Evolutionary conservation across 2,329 filamentous ascomycete species (phyloP).

Genomic region (Diaporthe sp.): DNA sequence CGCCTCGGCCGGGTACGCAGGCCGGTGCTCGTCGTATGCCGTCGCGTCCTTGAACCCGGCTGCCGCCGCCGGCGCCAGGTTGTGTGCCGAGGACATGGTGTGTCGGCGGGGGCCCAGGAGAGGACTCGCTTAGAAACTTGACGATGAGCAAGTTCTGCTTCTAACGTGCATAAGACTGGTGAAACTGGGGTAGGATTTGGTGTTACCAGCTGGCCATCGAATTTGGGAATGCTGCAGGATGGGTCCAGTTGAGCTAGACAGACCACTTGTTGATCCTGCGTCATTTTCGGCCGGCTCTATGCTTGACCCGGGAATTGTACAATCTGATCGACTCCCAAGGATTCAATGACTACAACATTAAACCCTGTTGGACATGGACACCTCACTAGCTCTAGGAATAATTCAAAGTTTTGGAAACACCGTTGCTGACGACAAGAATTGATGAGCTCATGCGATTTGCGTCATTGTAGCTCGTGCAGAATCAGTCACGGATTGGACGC

Average conservation of each 20-base stretch:
- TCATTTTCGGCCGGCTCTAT: conserved; percentile 10
- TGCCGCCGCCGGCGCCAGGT: conserved; percentile 45
- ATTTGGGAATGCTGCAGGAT: neutral
- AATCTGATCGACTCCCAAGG: neutral
- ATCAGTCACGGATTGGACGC: neutral
- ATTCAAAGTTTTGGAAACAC: neutral
- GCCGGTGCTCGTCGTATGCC: conserved; percentile 75
- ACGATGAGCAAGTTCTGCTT: neutral
- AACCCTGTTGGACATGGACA: neutral
- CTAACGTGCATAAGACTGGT: too few relatives aligned
- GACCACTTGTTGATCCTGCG: conserved; percentile 15
- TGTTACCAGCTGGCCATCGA: neutral
- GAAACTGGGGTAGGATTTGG: neutral
- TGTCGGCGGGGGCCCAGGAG: neutral
- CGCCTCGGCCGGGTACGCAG: conserved; percentile 70
- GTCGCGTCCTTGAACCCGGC: conserved; percentile 74
- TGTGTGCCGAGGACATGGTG: conserved; percentile 23
- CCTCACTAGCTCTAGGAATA: neutral
- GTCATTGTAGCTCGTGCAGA: neutral
- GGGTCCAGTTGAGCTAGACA: neutral
- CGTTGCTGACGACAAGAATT: too few relatives aligned
- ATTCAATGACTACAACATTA: neutral
- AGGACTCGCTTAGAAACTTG: neutral
- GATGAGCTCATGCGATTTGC: neutral
- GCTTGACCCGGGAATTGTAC: neutral